Percentiles rank a stretch among this genome's conserved stretches.
Evolutionary conservation across 176 grass and related monocot genomes (phyloP).

Genomic region (Zoysia pacifica): DNA sequence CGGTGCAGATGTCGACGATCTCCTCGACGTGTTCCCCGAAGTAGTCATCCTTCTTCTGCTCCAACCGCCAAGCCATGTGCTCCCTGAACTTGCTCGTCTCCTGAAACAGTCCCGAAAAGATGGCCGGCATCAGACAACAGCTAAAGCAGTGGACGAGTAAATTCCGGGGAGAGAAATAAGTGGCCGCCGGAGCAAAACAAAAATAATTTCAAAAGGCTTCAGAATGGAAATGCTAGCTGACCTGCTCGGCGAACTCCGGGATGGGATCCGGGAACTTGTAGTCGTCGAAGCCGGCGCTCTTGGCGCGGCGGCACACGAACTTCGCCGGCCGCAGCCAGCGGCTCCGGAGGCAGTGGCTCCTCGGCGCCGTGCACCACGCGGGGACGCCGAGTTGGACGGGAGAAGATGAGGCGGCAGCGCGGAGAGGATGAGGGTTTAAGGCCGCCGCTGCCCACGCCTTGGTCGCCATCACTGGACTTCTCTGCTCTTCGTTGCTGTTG

Average conservation of each 20-base stretch:
- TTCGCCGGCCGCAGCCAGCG: constrained; percentile 5
- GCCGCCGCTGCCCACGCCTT: constrained; percentile 36
- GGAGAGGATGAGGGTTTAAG: constrained; percentile 36
- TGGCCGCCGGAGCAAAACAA: background rate
- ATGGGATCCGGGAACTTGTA: constrained; percentile 94
- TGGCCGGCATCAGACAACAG: background rate
- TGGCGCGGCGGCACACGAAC: constrained; percentile 54
- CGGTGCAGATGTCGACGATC: constrained; percentile 84
- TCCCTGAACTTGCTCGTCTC: constrained; percentile 79
- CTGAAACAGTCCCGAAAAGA: constrained; percentile 31
- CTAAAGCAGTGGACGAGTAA: background rate
- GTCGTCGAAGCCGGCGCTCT: constrained; percentile 48
- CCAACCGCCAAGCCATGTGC: constrained; percentile 76
- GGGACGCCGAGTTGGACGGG: background rate
- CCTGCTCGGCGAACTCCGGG: constrained; percentile 73
- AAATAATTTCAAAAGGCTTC: background rate
- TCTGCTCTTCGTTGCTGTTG: background rate
- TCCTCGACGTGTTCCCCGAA: constrained; percentile 75
- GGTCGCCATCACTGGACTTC: constrained; percentile 35
- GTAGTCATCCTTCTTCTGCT: constrained; percentile 70
- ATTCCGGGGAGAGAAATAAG: background rate
- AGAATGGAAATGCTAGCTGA: background rate
- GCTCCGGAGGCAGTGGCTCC: constrained; percentile 22
- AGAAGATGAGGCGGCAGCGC: constrained; percentile 21
- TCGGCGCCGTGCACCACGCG: background rate